Percentiles rank a stretch among this genome's conserved stretches.
These are phyloP conservation scores for Smittium mucronatum DNA, from an alignment of 371 early-diverging fungal species.

Conservation along the genomic window DNA sequence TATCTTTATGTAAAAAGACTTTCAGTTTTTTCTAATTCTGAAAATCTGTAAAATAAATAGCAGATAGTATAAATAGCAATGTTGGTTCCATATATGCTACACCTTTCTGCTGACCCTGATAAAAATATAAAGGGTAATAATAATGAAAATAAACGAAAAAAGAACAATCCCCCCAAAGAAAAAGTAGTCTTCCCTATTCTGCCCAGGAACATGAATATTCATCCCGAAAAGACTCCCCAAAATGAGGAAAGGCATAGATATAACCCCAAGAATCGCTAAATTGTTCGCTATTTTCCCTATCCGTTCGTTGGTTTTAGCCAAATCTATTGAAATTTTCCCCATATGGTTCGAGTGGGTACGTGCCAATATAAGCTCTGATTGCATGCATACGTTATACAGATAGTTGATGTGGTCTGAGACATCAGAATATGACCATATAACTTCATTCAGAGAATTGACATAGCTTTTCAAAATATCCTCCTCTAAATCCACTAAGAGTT, in stretches of 20 bases:
- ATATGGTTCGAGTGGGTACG: constrained; percentile 90
- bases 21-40: no score
- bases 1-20: no score
- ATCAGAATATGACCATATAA: constrained; percentile 64
- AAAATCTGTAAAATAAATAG: no score
- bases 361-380: constrained; percentile 81
- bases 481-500: no score
- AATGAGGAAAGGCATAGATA: constrained; percentile 85
- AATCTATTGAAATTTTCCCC: constrained; percentile 86
- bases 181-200: background rate
- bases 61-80: no score
- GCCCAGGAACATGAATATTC: constrained; percentile 71
- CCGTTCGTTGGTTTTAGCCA: constrained; percentile 82
- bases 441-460: constrained; percentile 19
- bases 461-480: background rate
- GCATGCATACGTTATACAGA: constrained; percentile 68
- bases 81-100: no score
- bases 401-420: constrained; percentile 88
- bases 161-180: background rate
- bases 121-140: background rate
- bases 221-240: constrained; percentile 88
- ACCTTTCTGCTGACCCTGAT: background rate
- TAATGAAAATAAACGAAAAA: background rate
- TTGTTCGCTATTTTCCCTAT: constrained; percentile 75
- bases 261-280: constrained; percentile 76